Conservation (phyloP, 2,329 filamentous ascomycete genomes). For the Phyllosticta citrichinensis region DNA sequence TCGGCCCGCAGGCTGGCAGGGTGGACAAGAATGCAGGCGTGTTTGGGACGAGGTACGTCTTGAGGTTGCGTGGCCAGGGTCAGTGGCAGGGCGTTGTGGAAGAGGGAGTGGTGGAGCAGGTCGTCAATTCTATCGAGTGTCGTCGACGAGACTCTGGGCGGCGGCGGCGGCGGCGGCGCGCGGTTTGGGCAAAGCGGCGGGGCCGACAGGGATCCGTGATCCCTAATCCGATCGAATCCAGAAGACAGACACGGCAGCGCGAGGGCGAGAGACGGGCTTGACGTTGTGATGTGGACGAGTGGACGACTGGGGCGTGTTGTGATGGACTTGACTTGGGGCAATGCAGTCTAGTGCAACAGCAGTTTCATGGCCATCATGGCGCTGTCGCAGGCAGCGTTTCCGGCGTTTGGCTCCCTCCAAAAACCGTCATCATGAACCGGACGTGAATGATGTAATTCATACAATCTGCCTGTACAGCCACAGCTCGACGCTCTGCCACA, state of each 20-base stretch:
- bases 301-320: neutral
- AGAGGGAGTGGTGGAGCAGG: neutral
- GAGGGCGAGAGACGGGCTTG: neutral
- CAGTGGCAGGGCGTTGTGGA: neutral
- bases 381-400: neutral
- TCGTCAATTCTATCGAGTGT: constrained; percentile 10
- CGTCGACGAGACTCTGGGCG: constrained; percentile 3
- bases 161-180: constrained; percentile 7
- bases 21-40: neutral
- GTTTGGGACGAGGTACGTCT: constrained; percentile 1
- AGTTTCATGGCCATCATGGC: neutral
- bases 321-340: neutral
- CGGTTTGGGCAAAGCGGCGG: constrained; percentile 5
- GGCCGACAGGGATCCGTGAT: neutral
- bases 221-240: constrained; percentile 1
- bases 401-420: neutral
- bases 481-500: neutral
- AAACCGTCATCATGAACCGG: neutral
- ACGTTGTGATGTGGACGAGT: no score
- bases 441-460: neutral
- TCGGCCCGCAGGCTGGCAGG: constrained; percentile 7
- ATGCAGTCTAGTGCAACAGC: neutral
- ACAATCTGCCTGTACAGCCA: neutral
- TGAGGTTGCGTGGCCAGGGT: constrained; percentile 7
- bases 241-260: neutral